A percentile compares a stretch with the other conserved stretches of the same genome.
Evolutionary conservation across 192 early-diverging fungal genomes (phyloP).

Genomic region (Mortierella claussenii): DNA sequence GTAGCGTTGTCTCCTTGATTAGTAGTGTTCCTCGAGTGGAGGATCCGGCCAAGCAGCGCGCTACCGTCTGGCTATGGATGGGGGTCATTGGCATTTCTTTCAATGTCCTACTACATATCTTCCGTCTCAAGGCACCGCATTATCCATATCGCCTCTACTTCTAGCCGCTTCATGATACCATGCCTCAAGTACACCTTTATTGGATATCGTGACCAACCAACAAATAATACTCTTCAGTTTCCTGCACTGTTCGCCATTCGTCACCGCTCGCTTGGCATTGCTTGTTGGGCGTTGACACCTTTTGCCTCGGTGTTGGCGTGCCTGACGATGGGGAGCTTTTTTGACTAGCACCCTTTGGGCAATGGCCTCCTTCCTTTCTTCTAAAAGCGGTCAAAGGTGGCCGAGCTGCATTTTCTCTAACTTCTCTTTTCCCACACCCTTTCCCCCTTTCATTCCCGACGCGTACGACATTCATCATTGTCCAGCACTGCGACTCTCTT

Average conservation of each 20-base stretch:
- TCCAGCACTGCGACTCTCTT: neutral
- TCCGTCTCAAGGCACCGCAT: conserved; percentile 74
- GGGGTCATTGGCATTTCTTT: conserved; percentile 73
- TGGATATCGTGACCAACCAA: too few relatives aligned
- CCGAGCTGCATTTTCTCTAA: neutral
- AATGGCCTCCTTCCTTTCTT: too few relatives aligned
- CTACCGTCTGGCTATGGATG: conserved; percentile 67
- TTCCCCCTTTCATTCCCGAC: neutral
- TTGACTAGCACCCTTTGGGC: too few relatives aligned
- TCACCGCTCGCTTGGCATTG: too few relatives aligned
- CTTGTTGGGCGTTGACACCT: too few relatives aligned
- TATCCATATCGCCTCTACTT: conserved; percentile 75
- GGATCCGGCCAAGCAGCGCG: conserved; percentile 63
- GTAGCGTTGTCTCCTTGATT: conserved; percentile 66
- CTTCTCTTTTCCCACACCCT: neutral
- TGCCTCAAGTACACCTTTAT: too few relatives aligned
- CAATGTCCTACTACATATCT: conserved; percentile 70
- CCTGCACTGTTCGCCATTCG: too few relatives aligned
- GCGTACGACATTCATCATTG: neutral
- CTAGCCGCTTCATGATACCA: conserved; percentile 17
- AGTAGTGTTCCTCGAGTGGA: conserved; percentile 64
- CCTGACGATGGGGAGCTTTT: too few relatives aligned
- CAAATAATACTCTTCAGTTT: too few relatives aligned
- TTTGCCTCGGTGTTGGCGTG: too few relatives aligned
- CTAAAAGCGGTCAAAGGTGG: too few relatives aligned